These are phyloP conservation scores for Phellinidium pouzarii DNA, from an alignment of 1,284 basidiomycete genomes.

Conservation along the genomic window DNA sequence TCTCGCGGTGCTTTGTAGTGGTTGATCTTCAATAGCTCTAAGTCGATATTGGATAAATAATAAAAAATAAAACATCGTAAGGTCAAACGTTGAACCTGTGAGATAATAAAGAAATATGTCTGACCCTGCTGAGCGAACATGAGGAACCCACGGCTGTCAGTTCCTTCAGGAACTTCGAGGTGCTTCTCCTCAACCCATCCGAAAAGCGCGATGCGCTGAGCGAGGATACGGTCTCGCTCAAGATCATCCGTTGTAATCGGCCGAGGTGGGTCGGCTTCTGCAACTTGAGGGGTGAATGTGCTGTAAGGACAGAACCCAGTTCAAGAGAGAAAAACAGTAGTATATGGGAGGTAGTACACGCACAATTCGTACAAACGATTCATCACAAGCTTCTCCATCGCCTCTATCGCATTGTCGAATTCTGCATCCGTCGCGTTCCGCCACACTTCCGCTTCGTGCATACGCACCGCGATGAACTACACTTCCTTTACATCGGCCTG, in stretches of 20 bases:
- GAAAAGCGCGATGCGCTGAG: conserved; percentile 89
- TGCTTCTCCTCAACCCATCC: conserved; percentile 87
- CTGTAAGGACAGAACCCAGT: conserved; percentile 34
- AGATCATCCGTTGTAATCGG: conserved; percentile 93
- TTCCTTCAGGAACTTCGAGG: conserved; percentile 73
- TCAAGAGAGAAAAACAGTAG: too few species aligned
- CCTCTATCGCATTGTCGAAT: conserved; percentile 96
- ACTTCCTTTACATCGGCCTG: conserved; percentile 13
- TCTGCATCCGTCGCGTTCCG: conserved; percentile 69
- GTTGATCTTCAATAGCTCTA: conserved; percentile 93
- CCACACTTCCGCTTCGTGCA: conserved; percentile 85
- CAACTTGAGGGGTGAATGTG: conserved; percentile 84
- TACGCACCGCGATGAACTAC: conserved; percentile 83
- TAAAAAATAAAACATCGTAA: too few species aligned
- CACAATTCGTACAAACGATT: conserved; percentile 93
- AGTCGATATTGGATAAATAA: too few species aligned
- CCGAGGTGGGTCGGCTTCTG: conserved; percentile 54
- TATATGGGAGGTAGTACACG: conserved; percentile 27
- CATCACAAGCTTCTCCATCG: conserved; percentile 99
- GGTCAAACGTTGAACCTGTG: too few species aligned
- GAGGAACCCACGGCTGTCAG: conserved; percentile 77
- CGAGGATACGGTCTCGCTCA: conserved; percentile 86
- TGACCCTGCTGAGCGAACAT: conserved; percentile 89
- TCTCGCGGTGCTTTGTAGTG: conserved; percentile 98
- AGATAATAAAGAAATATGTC: too few species aligned